Percentiles rank a stretch among this genome's conserved stretches.
Conservation (phyloP, 495 filamentous ascomycete genomes). For the Penicillium daleae region DNA sequence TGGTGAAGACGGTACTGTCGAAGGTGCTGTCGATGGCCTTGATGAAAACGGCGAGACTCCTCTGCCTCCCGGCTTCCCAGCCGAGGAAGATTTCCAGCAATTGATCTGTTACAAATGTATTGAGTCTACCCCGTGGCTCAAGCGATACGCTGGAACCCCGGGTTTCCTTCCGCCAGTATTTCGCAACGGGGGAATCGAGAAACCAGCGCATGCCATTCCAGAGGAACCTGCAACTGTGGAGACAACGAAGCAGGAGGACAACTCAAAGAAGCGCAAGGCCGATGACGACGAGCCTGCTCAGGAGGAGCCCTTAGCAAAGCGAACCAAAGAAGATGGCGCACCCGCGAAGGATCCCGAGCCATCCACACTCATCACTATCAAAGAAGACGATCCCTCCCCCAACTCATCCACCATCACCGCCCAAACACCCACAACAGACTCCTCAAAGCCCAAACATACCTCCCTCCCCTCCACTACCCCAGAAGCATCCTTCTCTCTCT, state of each 20-base stretch:
- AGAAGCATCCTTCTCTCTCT: constrained; percentile 69
- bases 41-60: constrained; percentile 59
- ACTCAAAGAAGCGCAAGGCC: constrained; percentile 76
- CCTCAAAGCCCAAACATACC: constrained; percentile 46
- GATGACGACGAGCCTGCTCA: constrained; percentile 53
- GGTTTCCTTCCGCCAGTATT: constrained; percentile 80
- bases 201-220: neutral
- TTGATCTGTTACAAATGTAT: constrained; percentile 96
- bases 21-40: constrained; percentile 24
- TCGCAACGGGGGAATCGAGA: constrained; percentile 36
- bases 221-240: constrained; percentile 9
- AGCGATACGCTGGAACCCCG: constrained; percentile 77
- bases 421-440: constrained; percentile 9
- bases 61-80: constrained; percentile 81
- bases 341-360: constrained; percentile 16
- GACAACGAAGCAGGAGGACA: constrained; percentile 19
- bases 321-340: constrained; percentile 52
- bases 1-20: constrained; percentile 35
- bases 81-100: constrained; percentile 82
- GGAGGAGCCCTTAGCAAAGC: constrained; percentile 59
- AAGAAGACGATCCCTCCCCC: constrained; percentile 26
- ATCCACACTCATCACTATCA: constrained; percentile 23
- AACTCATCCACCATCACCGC: constrained; percentile 12
- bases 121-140: constrained; percentile 89
- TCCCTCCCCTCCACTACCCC: constrained; percentile 54